Evolutionary conservation across 306 rosid genomes (phyloP), one percentile per base, ranked within the genome.

Genomic region (Dryas alaskensis): DNA sequence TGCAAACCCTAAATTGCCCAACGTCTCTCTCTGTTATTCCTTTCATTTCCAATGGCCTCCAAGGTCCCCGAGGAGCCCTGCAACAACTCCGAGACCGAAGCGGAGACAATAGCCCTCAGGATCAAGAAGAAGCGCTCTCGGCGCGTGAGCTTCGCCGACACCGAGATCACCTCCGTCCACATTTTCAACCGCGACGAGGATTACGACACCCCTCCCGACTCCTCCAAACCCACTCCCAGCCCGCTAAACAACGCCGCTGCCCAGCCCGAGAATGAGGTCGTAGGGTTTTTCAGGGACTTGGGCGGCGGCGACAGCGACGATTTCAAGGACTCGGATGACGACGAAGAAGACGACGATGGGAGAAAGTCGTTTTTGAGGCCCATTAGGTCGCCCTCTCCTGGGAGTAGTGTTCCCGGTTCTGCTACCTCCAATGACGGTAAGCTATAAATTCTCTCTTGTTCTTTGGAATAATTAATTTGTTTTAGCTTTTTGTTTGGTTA

Each of bases 91-190:
- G 89, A 78, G 51, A 85, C 89, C 7, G 93, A 89, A 19, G 91
- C 84, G 8, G 91, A 83, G 50, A 79, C 85, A 61, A 37, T 77
- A 1, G 88, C 88, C 7, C 39, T 79, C 54, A 49, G 73, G n/a
- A 64, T 71, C 52, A 84, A 72, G 80, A 73, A 74, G 80, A 94
- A 87, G 63, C 88, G 92, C 53, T 69, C 86, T 11, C 97, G 96
- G 47, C 96, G 99, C 40, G 99, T 92, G 17, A 92, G 99, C 90
- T 94, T 94, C 81, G 99, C 92, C 37, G 97, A 92, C 75, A 87
- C 89, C 17, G 99, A 94, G 81, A 86, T 94, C 76, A 94, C 99
- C 77, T 89, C 96, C 70, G 95, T 94, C 63, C 97, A 92, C 84
- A 72, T 94, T 47, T 92, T 94, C 86, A 86, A 84, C 40, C 87